Percentiles rank a stretch among this genome's conserved stretches.
Conservation (phyloP, 2,329 filamentous ascomycete genomes). For the Cercospora sp. region DNA sequence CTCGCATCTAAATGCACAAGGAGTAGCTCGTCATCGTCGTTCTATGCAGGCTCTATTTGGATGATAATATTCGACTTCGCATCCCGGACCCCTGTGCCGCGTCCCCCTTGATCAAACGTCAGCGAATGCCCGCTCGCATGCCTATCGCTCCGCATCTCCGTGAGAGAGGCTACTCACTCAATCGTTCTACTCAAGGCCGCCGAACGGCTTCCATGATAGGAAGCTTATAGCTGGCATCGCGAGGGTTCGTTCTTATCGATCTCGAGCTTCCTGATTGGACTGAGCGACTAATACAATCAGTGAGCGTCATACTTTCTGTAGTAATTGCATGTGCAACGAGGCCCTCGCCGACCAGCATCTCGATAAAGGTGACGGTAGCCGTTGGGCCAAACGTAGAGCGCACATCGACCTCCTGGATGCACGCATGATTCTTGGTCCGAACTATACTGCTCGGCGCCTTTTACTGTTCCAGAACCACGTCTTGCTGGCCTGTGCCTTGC, state of each 20-base stretch:
- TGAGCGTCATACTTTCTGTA: background rate
- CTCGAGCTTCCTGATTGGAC: background rate
- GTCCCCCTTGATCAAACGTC: background rate
- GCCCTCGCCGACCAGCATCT: background rate
- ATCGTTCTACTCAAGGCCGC: background rate
- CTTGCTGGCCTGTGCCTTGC: background rate
- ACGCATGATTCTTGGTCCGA: background rate
- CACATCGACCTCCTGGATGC: background rate
- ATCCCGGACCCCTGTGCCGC: background rate
- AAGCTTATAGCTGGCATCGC: background rate
- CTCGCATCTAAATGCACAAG: background rate
- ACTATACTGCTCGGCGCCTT: background rate
- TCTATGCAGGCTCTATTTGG: background rate
- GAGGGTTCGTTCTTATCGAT: background rate
- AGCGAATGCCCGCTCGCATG: background rate
- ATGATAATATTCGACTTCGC: background rate
- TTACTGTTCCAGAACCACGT: background rate
- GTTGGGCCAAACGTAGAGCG: background rate
- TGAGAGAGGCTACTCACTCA: background rate
- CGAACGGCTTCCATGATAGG: background rate
- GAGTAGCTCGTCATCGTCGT: background rate
- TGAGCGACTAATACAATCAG: background rate
- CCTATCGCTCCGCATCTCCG: background rate
- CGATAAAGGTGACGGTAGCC: background rate
- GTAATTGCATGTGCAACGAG: background rate